phyloP scores from a whole-genome alignment of 495 filamentous ascomycete species.

The Xeromyces bisporus region DNA sequence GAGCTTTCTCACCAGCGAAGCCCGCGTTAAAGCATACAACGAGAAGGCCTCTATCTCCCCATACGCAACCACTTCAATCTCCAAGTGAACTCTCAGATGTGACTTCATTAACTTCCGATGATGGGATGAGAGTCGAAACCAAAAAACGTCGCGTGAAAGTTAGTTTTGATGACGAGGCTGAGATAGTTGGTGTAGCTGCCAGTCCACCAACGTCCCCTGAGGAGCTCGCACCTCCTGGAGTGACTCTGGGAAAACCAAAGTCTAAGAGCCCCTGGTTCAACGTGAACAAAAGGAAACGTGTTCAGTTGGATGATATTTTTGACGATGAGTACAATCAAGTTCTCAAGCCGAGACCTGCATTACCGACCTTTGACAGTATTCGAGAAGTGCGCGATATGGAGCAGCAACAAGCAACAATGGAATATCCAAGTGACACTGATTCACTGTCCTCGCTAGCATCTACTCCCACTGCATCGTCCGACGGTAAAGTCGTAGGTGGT shows the following conservation, averaged over 20 bases:
- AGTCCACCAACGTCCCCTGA: slow-evolving; percentile 33
- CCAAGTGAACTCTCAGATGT: slow-evolving; percentile 44
- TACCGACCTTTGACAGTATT: slow-evolving; percentile 77
- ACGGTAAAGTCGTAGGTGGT: too few relatives aligned
- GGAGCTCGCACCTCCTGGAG: slow-evolving; percentile 25
- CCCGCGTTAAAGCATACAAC: slow-evolving; percentile 65
- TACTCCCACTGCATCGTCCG: too few relatives aligned
- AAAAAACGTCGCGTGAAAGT: slow-evolving; percentile 61
- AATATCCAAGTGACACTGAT: too few relatives aligned
- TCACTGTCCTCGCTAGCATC: too few relatives aligned
- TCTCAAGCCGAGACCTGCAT: slow-evolving; percentile 56
- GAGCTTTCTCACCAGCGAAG: slow-evolving; percentile 72
- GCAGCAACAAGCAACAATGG: slow-evolving; percentile 23
- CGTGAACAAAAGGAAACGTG: slow-evolving; percentile 31
- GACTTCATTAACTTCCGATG: slow-evolving; percentile 42
- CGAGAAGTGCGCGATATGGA: slow-evolving; percentile 20
- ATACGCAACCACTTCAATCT: slow-evolving; percentile 21
- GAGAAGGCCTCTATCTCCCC: slow-evolving; percentile 31
- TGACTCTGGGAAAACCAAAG: slow-evolving; percentile 28
- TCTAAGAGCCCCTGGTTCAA: slow-evolving; percentile 38
- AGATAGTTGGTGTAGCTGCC: slow-evolving; percentile 43
- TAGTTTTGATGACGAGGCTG: slow-evolving; percentile 67
- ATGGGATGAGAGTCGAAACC: slow-evolving; percentile 25
- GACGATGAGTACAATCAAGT: slow-evolving; percentile 43
- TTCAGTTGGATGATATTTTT: slow-evolving; percentile 18